Conservation (phyloP, 306 rosid genomes). For the Cicer judaicum region DNA sequence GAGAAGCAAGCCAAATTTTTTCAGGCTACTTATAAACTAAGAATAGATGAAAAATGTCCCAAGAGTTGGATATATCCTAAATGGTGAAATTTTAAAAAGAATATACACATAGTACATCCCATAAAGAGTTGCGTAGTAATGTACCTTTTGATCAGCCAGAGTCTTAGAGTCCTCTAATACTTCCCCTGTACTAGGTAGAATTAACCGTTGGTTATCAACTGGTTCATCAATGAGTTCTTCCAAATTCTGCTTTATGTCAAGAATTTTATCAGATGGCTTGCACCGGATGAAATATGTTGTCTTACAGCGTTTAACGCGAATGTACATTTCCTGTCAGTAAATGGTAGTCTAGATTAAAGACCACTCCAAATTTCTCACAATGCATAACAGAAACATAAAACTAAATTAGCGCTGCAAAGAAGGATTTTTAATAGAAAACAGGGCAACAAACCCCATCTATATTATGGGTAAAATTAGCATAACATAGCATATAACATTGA, state of each 20-base stretch:
- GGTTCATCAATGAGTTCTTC: slow-evolving; percentile 70
- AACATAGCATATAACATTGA: neutral
- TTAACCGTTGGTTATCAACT: slow-evolving; percentile 66
- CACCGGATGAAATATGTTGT: slow-evolving; percentile 93
- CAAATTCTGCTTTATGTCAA: slow-evolving; percentile 82
- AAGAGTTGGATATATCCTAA: neutral
- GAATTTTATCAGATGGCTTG: slow-evolving; percentile 81
- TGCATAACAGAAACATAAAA: slow-evolving; percentile 20
- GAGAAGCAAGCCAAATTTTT: neutral
- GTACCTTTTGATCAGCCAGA: slow-evolving; percentile 87
- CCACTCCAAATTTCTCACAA: slow-evolving; percentile 12
- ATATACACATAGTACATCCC: neutral
- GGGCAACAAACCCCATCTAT: neutral
- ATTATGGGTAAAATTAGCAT: slow-evolving; percentile 25
- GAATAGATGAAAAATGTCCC: slow-evolving; percentile 16
- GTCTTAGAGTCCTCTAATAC: slow-evolving; percentile 80
- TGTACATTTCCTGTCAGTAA: slow-evolving; percentile 76
- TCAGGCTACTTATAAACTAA: neutral
- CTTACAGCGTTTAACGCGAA: slow-evolving; percentile 80
- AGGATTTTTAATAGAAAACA: slow-evolving; percentile 7
- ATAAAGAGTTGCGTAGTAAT: slow-evolving; percentile 9
- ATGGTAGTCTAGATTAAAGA: slow-evolving; percentile 15
- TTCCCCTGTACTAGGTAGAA: slow-evolving; percentile 68
- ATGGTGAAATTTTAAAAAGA: slow-evolving; percentile 10
- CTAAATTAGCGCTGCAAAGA: slow-evolving; percentile 14